Conservation (phyloP, 1,139 yeast species). For the Taphrina betulina region DNA sequence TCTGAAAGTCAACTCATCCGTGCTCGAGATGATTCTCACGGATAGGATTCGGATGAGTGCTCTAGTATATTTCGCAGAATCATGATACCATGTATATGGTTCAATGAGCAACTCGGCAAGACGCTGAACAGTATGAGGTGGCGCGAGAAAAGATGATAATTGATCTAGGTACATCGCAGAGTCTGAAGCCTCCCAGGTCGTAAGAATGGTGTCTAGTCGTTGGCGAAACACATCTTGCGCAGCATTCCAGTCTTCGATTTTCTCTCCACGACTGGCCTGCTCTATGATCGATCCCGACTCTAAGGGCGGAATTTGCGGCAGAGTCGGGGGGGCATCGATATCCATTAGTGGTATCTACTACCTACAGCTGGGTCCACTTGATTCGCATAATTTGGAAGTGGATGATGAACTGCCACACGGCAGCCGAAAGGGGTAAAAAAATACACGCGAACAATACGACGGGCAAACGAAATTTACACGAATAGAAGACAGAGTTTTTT, state of each 20-base stretch:
- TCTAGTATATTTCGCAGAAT: slow-evolving; percentile 45
- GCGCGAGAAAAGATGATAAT: slow-evolving; percentile 15
- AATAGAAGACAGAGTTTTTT: no score
- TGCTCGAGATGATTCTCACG: not conserved
- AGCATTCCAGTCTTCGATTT: not conserved
- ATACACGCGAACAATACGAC: no score
- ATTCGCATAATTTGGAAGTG: no score
- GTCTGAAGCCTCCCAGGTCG: not conserved
- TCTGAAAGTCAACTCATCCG: not conserved
- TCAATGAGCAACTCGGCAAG: slow-evolving; percentile 54
- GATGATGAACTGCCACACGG: no score
- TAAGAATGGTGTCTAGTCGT: slow-evolving; percentile 1
- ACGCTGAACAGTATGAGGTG: slow-evolving; percentile 61
- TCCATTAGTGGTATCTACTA: no score
- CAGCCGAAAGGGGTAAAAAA: no score
- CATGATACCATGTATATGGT: slow-evolving; percentile 48
- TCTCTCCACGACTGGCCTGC: not conserved
- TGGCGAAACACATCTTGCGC: not conserved
- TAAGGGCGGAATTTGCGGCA: no score
- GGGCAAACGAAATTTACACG: no score
- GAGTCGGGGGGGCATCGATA: no score
- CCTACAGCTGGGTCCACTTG: no score
- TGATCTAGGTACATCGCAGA: not conserved
- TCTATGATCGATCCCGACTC: no score
- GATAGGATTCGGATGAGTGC: slow-evolving; percentile 44